Conservation (phyloP, 352 stramenopile genomes). For the Thraustochytrium striatum region DNA sequence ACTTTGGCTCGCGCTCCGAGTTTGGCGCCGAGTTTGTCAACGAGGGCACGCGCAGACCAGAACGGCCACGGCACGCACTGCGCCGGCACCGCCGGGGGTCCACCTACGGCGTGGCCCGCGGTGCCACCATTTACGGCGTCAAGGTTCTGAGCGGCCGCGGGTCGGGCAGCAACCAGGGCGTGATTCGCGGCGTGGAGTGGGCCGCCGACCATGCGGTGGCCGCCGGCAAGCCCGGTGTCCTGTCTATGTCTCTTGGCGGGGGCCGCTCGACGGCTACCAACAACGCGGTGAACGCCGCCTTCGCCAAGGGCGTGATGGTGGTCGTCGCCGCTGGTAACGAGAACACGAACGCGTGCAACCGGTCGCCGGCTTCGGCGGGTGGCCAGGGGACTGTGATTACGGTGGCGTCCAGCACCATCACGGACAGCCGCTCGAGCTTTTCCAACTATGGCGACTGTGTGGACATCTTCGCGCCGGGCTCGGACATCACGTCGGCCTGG, state of each 20-base stretch:
- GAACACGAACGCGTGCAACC: conserved; percentile 33
- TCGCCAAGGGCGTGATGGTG: conserved; percentile 3
- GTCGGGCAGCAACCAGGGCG: neutral
- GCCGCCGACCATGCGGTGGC: neutral
- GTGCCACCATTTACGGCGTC: neutral
- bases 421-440: neutral
- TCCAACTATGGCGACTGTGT: conserved; percentile 36
- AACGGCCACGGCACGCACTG: conserved; percentile 42
- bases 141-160: conserved; percentile 6
- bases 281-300: neutral
- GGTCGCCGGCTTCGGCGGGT: conserved; percentile 14
- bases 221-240: neutral
- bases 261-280: neutral
- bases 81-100: conserved; percentile 18
- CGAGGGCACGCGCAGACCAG: neutral
- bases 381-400: neutral
- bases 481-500: conserved; percentile 17
- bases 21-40: neutral
- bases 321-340: conserved; percentile 37
- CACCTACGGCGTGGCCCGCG: neutral
- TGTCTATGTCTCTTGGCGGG: conserved; percentile 50
- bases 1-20: neutral
- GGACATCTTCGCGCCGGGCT: conserved; percentile 13
- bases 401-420: conserved; percentile 10
- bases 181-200: conserved; percentile 1